phyloP scores from a whole-genome alignment of 2,329 filamentous ascomycete genomes.

The Amesomyces nigricolor region DNA sequence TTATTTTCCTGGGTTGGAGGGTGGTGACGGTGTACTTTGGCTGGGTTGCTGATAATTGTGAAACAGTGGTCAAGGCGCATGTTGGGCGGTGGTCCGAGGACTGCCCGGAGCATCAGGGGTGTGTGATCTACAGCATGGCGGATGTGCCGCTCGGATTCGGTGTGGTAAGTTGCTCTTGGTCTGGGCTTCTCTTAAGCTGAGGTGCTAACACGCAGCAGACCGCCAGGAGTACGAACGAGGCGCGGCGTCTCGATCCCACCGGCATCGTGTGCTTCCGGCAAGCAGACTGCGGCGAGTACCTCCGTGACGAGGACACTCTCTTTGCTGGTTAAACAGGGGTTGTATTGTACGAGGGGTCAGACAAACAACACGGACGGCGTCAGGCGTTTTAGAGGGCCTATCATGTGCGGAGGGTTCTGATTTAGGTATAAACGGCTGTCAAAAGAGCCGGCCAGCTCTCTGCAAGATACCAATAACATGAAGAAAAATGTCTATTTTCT shows the following conservation, averaged over 20 bases:
- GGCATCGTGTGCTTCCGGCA: slow-evolving; percentile 86
- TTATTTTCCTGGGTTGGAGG: not conserved
- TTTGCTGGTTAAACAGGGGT: slow-evolving; percentile 44
- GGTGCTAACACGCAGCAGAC: slow-evolving; percentile 49
- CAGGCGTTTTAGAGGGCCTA: slow-evolving; percentile 18
- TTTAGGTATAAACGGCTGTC: not conserved
- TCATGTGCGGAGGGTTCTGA: not conserved
- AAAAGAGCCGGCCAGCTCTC: not conserved
- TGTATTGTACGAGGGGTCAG: not conserved
- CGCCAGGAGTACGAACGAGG: slow-evolving; percentile 78
- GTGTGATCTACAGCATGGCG: slow-evolving; percentile 86
- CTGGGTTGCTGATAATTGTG: no score
- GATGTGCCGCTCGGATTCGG: slow-evolving; percentile 93
- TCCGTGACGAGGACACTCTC: slow-evolving; percentile 71
- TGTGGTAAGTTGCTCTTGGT: slow-evolving; percentile 12
- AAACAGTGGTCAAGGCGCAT: slow-evolving; percentile 56
- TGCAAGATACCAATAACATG: slow-evolving; percentile 10
- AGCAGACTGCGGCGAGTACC: slow-evolving; percentile 89
- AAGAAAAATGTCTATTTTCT: slow-evolving; percentile 5
- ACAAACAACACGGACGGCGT: slow-evolving; percentile 16
- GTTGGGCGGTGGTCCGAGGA: slow-evolving; percentile 84
- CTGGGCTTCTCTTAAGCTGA: not conserved
- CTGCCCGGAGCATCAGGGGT: slow-evolving; percentile 86
- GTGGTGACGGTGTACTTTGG: no score
- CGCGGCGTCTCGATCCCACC: slow-evolving; percentile 80